These are phyloP conservation scores for Cochlearia excelsa DNA, from an alignment of 345 rosid genomes.

Conservation along the genomic window DNA sequence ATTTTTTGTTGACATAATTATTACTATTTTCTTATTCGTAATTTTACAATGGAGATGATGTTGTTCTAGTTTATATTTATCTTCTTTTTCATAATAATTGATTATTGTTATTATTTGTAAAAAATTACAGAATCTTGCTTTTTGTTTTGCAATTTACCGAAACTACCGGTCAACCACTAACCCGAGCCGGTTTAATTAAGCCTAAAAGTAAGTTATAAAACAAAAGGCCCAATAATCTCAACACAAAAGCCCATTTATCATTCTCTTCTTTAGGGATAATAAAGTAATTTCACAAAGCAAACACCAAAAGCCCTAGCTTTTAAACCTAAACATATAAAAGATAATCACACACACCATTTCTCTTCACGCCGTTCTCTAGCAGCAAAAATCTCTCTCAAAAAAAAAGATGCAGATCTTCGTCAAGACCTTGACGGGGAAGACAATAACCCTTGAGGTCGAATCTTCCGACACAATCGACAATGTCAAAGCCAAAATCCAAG, in stretches of 20 bases:
- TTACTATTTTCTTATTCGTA: constrained; percentile 7
- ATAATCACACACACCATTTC: too few relatives aligned
- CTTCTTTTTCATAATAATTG: neutral
- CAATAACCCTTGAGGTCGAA: constrained; percentile 58
- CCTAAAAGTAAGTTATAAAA: too few relatives aligned
- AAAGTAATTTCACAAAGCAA: too few relatives aligned
- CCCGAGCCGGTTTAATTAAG: constrained; percentile 28
- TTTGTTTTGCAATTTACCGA: neutral
- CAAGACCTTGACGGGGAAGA: constrained; percentile 77
- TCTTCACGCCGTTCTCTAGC: too few relatives aligned
- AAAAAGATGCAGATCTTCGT: constrained; percentile 73
- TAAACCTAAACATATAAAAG: too few relatives aligned
- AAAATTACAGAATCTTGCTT: neutral
- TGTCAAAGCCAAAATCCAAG: constrained; percentile 40
- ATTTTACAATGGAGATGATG: constrained; percentile 18
- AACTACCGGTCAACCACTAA: constrained; percentile 42
- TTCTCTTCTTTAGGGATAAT: too few relatives aligned
- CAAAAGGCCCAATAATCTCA: too few relatives aligned
- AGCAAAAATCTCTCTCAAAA: too few relatives aligned
- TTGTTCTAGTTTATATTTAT: neutral
- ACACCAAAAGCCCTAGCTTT: too few relatives aligned
- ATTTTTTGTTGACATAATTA: constrained; percentile 27
- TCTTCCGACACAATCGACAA: constrained; percentile 42
- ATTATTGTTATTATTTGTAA: neutral
- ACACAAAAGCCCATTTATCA: too few relatives aligned